Conservation (phyloP, 1,284 basidiomycete species). For the Heliocybe sulcata region DNA sequence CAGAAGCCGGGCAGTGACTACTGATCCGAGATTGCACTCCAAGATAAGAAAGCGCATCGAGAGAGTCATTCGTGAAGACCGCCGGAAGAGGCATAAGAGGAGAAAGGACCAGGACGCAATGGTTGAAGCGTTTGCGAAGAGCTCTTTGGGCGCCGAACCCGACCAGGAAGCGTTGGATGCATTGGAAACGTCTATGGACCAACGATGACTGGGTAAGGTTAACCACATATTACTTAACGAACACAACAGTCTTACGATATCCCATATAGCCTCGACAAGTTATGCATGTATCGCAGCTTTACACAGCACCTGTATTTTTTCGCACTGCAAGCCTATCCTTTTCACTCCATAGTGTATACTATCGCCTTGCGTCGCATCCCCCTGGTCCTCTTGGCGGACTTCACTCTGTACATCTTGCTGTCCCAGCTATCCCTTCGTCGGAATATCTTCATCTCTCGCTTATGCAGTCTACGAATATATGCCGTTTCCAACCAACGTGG, state of each 20-base stretch:
- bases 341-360: neutral
- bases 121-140: conserved; percentile 66
- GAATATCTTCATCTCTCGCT: neutral
- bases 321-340: neutral
- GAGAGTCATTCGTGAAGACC: conserved; percentile 72
- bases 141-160: conserved; percentile 38
- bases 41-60: conserved; percentile 65
- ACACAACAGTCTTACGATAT: neutral
- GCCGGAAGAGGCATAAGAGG: conserved; percentile 66
- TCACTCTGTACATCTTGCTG: neutral
- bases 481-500: neutral
- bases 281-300: neutral
- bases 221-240: neutral
- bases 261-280: neutral
- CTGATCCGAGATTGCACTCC: conserved; percentile 54
- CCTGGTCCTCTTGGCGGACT: neutral
- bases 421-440: neutral
- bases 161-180: no score
- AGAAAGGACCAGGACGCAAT: conserved; percentile 76
- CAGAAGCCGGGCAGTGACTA: conserved; percentile 55
- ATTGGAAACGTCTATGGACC: conserved; percentile 4
- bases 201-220: neutral
- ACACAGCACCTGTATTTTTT: neutral
- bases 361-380: neutral
- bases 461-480: neutral